Base-by-base conservation (phyloP, 768 basidiomycete genomes). In the Clavaria fumosa region DNA sequence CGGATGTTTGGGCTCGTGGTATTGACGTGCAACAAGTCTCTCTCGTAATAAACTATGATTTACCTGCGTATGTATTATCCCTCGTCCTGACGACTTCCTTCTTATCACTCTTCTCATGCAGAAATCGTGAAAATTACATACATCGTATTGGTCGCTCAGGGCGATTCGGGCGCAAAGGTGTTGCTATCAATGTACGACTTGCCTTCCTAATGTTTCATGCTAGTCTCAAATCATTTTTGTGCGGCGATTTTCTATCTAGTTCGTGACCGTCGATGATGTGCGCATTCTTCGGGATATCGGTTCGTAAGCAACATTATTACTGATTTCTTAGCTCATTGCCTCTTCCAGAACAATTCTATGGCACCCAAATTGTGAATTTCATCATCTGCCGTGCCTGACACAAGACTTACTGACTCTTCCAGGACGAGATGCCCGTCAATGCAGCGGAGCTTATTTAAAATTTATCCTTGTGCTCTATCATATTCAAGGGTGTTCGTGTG, bases 371-470 rank as follows among this genome's bases (percentile, higher is more conserved):
- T 51, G 85, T 86, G 57, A 57, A 71, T 52, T 38, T 33, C 27
- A 37, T 27, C 41, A 38, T 39, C 21, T 34, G 19, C 20, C 31
- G 7, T 4, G 33, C 30, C 37, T 20, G 33, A 34, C 20, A 33
- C 35, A 14, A 21, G 41, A 44, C 49, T 61, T 44, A 55, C 38
- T 23, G 35, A 39, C 15, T 37, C 48, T 9, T 46, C 37, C 42
- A 95, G 81, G 90, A 95, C 52, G 93, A 97, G 69, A 97, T 97
- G 91, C 91, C 86, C 4, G 83, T 95, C 43, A 95, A 97, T 57
- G 91, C 93, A 41, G 91, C 91, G 32, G 91, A 97, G 58, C 76
- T 95, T 43, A 93, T 96, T 52, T 95, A 70, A 69, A 37, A 39
- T 3, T n/a, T n/a, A n/a, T n/a, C n/a, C n/a, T n/a, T n/a, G n/a